A percentile compares a stretch with the other conserved stretches of the same genome.
Evolutionary conservation across 148 eudicot species (phyloP).

Genomic region (Arctostaphylos glauca): DNA sequence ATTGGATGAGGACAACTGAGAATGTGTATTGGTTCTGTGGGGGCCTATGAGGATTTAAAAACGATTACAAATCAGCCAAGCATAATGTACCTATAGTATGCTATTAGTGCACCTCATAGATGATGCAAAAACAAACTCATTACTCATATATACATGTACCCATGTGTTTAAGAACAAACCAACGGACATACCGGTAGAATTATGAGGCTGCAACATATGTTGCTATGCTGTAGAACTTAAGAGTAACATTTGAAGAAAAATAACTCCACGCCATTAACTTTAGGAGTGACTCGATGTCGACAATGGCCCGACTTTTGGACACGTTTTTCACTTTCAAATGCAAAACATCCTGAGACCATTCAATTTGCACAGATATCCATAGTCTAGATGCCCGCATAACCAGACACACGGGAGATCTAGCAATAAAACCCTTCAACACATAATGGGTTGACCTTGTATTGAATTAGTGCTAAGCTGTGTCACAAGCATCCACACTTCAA

Average conservation of each 20-base stretch:
- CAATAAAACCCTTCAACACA: neutral
- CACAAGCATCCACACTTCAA: neutral
- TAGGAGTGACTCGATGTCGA: neutral
- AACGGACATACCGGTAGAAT: neutral
- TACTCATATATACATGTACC: neutral
- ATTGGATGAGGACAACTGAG: neutral
- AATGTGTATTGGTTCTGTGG: neutral
- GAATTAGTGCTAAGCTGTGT: neutral
- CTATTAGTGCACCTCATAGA: neutral
- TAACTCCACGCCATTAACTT: neutral
- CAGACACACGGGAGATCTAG: neutral
- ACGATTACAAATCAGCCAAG: neutral
- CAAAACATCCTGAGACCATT: neutral
- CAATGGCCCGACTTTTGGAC: neutral
- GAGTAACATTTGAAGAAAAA: neutral
- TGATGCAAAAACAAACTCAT: neutral
- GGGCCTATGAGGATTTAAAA: neutral
- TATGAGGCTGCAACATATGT: neutral
- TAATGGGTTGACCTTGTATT: neutral
- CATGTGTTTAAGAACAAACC: neutral
- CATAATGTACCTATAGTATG: neutral
- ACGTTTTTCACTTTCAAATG: slow-evolving; percentile 12
- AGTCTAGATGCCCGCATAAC: neutral
- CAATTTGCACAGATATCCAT: neutral
- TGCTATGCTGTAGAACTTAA: no score